These are phyloP conservation scores for Edaphochlamys debaryana DNA, from an alignment of 139 green algal genomes.

Conservation along the genomic window DNA sequence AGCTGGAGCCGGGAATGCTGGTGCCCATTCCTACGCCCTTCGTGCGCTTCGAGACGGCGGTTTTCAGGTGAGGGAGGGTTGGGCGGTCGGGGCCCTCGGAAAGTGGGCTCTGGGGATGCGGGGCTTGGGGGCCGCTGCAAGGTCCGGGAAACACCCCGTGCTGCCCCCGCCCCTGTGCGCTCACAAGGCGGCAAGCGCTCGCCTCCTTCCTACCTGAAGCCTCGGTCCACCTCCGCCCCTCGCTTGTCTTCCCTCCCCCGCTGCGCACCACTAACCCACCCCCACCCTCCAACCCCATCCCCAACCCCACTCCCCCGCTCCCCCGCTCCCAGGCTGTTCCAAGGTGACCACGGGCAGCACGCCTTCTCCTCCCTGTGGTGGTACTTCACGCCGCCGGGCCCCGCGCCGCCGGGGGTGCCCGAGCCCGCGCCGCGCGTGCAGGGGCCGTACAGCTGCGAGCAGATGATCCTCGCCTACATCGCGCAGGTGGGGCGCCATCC, in stretches of 20 bases:
- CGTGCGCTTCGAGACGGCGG: slow-evolving; percentile 34
- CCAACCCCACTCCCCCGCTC: background rate
- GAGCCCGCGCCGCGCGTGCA: background rate
- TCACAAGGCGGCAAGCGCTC: no score
- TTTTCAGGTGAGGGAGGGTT: slow-evolving; percentile 28
- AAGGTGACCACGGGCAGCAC: slow-evolving; percentile 35
- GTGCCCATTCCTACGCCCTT: slow-evolving; percentile 31
- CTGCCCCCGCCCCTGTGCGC: no score
- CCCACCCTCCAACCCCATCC: no score
- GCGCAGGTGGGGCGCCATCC: slow-evolving; percentile 22
- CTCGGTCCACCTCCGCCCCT: background rate
- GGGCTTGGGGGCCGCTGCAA: no score
- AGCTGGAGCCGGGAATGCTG: slow-evolving; percentile 7
- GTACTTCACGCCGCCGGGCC: background rate
- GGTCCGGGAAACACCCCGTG: no score
- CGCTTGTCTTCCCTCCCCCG: no score
- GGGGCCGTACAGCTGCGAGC: slow-evolving; percentile 39
- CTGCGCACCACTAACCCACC: background rate
- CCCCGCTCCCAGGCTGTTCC: slow-evolving; percentile 9
- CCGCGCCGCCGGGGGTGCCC: background rate
- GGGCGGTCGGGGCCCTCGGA: background rate
- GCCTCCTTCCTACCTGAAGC: no score
- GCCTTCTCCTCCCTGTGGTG: slow-evolving; percentile 34
- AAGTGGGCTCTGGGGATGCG: no score
- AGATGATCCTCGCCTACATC: slow-evolving; percentile 44